Conservation (phyloP, 2,329 filamentous ascomycete genomes). For the Periconia macrospinosa region DNA sequence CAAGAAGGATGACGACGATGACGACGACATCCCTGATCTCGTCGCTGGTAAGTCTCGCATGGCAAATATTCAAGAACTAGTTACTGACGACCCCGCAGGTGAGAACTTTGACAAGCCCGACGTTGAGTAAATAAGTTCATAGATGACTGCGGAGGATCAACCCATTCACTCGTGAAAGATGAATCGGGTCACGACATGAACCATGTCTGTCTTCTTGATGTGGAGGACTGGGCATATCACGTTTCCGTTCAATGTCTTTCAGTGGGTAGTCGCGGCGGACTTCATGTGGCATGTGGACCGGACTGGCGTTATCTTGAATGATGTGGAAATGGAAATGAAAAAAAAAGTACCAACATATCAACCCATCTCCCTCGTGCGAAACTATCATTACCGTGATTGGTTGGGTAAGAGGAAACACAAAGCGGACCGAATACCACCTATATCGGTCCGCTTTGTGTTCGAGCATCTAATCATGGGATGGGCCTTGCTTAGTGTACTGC, state of each 20-base stretch:
- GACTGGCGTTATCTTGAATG: slow-evolving; percentile 39
- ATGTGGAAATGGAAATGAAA: slow-evolving; percentile 33
- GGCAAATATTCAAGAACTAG: neutral
- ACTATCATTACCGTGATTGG: neutral
- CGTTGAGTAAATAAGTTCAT: slow-evolving; percentile 69
- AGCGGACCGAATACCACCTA: too few relatives aligned
- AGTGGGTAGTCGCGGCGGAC: slow-evolving; percentile 31
- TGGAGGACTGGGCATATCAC: slow-evolving; percentile 16
- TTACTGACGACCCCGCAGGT: slow-evolving; percentile 49
- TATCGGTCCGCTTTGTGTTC: too few relatives aligned
- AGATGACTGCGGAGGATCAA: slow-evolving; percentile 1
- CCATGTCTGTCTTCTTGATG: slow-evolving; percentile 28
- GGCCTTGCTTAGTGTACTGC: too few relatives aligned
- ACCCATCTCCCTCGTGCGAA: neutral
- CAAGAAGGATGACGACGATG: slow-evolving; percentile 66
- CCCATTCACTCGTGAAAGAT: slow-evolving; percentile 17
- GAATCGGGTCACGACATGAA: slow-evolving; percentile 10
- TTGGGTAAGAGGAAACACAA: too few relatives aligned
- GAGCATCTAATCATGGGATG: too few relatives aligned
- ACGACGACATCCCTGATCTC: slow-evolving; percentile 93
- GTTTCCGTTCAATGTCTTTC: slow-evolving; percentile 20
- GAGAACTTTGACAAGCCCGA: slow-evolving; percentile 92
- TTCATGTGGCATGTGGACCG: slow-evolving; percentile 31
- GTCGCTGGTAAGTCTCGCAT: slow-evolving; percentile 59
- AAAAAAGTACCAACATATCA: slow-evolving; percentile 32